Percentiles rank a stretch among this genome's conserved stretches.
Evolutionary conservation across 2,329 filamentous ascomycete species (phyloP).

Genomic region (Stachybotrys chlorohalonatus): DNA sequence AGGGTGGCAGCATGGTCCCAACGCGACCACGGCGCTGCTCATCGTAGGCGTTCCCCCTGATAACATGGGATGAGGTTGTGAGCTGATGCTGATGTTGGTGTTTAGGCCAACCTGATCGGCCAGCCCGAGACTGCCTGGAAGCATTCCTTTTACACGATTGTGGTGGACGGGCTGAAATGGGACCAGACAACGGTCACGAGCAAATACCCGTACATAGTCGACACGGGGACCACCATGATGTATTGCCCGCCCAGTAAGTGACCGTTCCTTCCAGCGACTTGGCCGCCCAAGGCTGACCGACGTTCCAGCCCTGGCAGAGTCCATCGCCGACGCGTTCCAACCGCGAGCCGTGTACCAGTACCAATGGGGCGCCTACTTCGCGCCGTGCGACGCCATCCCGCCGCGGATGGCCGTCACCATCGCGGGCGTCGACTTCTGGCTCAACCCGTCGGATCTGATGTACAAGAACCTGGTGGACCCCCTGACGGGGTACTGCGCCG

Average conservation of each 20-base stretch:
- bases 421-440: constrained; percentile 30
- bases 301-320: constrained; percentile 31
- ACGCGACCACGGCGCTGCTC: constrained; percentile 31
- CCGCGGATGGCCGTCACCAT: constrained; percentile 37
- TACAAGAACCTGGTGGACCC: constrained; percentile 33
- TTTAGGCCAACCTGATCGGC: constrained; percentile 33
- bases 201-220: constrained; percentile 40
- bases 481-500: constrained; percentile 36
- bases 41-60: constrained; percentile 26
- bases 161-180: constrained; percentile 38
- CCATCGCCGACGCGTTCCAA: constrained; percentile 36
- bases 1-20: constrained; percentile 16
- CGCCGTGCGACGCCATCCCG: constrained; percentile 35
- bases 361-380: constrained; percentile 39
- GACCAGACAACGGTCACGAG: constrained; percentile 29
- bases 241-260: constrained; percentile 38
- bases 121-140: constrained; percentile 28
- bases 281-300: neutral
- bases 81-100: neutral
- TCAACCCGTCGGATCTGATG: constrained; percentile 40
- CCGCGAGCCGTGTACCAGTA: constrained; percentile 37
- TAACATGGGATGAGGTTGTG: neutral
- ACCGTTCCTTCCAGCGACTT: neutral
- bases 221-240: constrained; percentile 42
- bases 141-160: constrained; percentile 44